Conservation (phyloP, 208 protist species). For the Spongospora subterranea region DNA sequence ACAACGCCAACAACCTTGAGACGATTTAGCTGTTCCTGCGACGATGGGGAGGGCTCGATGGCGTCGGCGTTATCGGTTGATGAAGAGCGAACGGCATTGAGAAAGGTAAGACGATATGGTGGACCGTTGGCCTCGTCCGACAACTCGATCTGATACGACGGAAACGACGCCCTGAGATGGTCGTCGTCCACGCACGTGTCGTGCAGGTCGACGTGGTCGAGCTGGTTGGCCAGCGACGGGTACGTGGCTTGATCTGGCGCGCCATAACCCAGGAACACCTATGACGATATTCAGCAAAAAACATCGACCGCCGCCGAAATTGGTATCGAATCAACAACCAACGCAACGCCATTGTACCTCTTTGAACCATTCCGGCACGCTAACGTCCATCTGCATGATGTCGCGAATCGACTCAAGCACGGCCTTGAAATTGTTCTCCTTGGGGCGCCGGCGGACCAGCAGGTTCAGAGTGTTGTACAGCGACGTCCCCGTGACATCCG, state of each 20-base stretch:
- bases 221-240: not conserved
- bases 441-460: constrained; percentile 77
- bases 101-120: not conserved
- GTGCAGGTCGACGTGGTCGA: constrained; percentile 69
- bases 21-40: too few species aligned
- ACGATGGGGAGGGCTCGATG: too few species aligned
- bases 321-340: constrained; percentile 68
- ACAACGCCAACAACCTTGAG: too few species aligned
- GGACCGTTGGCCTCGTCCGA: not conserved
- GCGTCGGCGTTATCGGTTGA: not conserved
- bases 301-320: not conserved
- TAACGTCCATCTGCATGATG: constrained; percentile 77
- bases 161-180: constrained; percentile 75
- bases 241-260: constrained; percentile 73
- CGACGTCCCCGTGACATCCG: too few species aligned
- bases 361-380: constrained; percentile 80
- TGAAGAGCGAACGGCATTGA: not conserved
- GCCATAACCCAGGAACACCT: constrained; percentile 78
- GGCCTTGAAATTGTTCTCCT: constrained; percentile 84
- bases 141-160: constrained; percentile 14
- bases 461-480: constrained; percentile 81
- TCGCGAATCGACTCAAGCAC: constrained; percentile 83
- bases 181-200: constrained; percentile 79
- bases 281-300: not conserved
- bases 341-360: too few species aligned